These are phyloP conservation scores for Capsicum chinense DNA, from an alignment of 257 asterid species.

Conservation along the genomic window DNA sequence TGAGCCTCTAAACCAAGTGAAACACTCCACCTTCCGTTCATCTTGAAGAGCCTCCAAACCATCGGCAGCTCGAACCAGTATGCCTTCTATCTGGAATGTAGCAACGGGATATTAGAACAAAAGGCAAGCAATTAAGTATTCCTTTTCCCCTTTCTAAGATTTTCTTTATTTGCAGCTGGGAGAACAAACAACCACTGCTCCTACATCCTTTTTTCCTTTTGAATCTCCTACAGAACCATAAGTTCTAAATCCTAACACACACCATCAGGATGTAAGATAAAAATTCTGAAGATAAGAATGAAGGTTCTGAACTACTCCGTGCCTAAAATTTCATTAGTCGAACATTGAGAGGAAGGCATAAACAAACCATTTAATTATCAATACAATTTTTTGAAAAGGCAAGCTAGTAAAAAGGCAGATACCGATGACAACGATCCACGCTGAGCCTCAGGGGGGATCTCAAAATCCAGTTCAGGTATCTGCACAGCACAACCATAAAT, in stretches of 20 bases:
- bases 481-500: slow-evolving; percentile 44
- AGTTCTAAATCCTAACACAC: slow-evolving; percentile 1
- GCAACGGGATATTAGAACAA: neutral
- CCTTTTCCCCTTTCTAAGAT: neutral
- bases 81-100: slow-evolving; percentile 81
- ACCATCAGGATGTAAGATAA: neutral
- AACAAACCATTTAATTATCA: neutral
- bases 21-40: slow-evolving; percentile 75
- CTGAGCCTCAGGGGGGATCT: slow-evolving; percentile 98
- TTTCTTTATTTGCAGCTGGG: neutral
- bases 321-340: neutral
- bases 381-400: neutral
- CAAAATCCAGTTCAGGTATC: slow-evolving; percentile 94
- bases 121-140: neutral
- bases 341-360: neutral
- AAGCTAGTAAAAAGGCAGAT: slow-evolving; percentile 30
- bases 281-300: neutral
- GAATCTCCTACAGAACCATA: neutral
- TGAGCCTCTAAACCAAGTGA: slow-evolving; percentile 19
- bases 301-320: neutral
- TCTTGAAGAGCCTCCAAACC: slow-evolving; percentile 88
- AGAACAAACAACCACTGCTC: neutral
- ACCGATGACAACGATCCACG: slow-evolving; percentile 96
- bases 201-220: neutral
- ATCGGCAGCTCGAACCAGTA: slow-evolving; percentile 75